phyloP scores from a whole-genome alignment of 306 rosid species.

The Cucumis sativus region Cucumber_9930_V3 NC_026659.2:16541501-16542000 shows the following conservation, averaged over 20 bases:
- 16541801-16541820: slow-evolving; percentile 55
- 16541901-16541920: slow-evolving; percentile 19
- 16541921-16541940: slow-evolving; percentile 12
- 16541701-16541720: background rate
- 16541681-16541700: background rate
- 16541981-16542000: background rate
- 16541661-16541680: slow-evolving; percentile 30
- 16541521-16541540: slow-evolving; percentile 16
- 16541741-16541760: too few species aligned
- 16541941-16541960: background rate
- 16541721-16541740: background rate
- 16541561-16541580: slow-evolving; percentile 29
- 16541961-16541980: background rate
- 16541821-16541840: slow-evolving; percentile 42
- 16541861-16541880: slow-evolving; percentile 44
- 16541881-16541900: slow-evolving; percentile 37
- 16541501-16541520: slow-evolving; percentile 9
- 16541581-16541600: slow-evolving; percentile 12
- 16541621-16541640: background rate
- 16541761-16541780: background rate
- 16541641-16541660: slow-evolving; percentile 24
- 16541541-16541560: background rate
- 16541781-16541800: slow-evolving; percentile 50
- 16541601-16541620: background rate
- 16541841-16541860: slow-evolving; percentile 33